Evolutionary conservation across 192 early-diverging fungal genomes (phyloP), one percentile per base, ranked within the genome.

Genomic region (Ambispora gerdemannii): DNA sequence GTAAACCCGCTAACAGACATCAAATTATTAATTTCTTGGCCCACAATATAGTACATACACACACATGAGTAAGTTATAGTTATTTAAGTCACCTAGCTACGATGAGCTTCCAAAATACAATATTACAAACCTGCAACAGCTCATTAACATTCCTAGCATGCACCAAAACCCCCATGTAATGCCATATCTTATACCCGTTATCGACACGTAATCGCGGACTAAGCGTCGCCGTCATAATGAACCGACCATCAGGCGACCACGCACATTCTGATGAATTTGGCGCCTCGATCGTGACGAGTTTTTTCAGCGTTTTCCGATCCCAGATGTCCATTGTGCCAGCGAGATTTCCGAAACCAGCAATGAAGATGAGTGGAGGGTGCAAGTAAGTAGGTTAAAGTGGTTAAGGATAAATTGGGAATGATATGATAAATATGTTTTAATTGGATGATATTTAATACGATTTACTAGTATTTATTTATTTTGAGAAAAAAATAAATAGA

Each of bases 271-370:
- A 90, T 10, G 96, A 84, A 82, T 96, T 95, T 43, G 88, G 80
- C 22, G 91, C 94, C 50, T 89, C 82, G 50, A 98, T 78, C 4
- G 91, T 88, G 34, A 83, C 79, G 51, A 96, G 80, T 77, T 95
- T 95, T 69, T 89, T 92, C 55, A 94, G 84, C 4, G 84, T 86
- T 71, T 88, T 88, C 72, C 92, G 87, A 78, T 99, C 97, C 91
- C 93, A 98, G 60, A 98, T 79, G 72, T 95, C 95, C 70, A 97
- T 81, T 30, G 91, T 91, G 32, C 97, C 96, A 15, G 91, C 86
- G 75, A 99, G 81, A 80, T 97, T 99, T 31, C 97, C 97, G 71
- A 99, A 97, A 49, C 97, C 97, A 25, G 89, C 97, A 67, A 97
- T 85, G 71, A 85, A 90, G 43, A 97, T 78, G 22, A 94, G 68